These are phyloP conservation scores for Sclerotinia spermophila DNA, from an alignment of 2,329 filamentous ascomycete species.

Conservation along the genomic window DNA sequence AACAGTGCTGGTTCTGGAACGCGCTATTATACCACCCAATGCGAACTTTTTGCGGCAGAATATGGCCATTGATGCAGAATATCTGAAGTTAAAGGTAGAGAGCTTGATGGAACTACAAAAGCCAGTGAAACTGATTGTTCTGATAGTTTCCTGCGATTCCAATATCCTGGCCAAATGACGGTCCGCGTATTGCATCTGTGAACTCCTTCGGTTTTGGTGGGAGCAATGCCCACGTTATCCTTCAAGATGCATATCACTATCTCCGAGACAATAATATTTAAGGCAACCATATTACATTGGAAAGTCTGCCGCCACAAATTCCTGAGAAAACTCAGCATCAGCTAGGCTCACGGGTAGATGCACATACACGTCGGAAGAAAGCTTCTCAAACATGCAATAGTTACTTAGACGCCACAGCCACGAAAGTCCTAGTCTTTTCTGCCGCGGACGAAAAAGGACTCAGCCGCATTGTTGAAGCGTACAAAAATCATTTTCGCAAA, in stretches of 20 bases:
- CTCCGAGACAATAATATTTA: background rate
- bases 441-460: background rate
- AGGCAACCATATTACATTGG: background rate
- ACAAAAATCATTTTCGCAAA: background rate
- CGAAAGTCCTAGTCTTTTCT: background rate
- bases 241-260: conserved; percentile 17
- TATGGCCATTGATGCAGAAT: background rate
- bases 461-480: background rate
- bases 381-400: background rate
- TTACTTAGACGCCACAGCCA: background rate
- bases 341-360: background rate
- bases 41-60: background rate
- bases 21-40: conserved; percentile 35
- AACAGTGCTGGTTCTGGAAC: conserved; percentile 21
- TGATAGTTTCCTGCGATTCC: background rate
- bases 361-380: background rate
- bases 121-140: background rate
- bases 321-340: background rate
- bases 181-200: conserved; percentile 15
- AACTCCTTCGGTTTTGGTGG: conserved; percentile 24
- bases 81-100: background rate
- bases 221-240: conserved; percentile 20
- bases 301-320: background rate
- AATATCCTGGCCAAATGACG: conserved; percentile 17
- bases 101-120: background rate